Evolutionary conservation across 2,329 filamentous ascomycete species (phyloP), one percentile per base, ranked within the genome.

Genomic region (Kalmusia sp.): DNA sequence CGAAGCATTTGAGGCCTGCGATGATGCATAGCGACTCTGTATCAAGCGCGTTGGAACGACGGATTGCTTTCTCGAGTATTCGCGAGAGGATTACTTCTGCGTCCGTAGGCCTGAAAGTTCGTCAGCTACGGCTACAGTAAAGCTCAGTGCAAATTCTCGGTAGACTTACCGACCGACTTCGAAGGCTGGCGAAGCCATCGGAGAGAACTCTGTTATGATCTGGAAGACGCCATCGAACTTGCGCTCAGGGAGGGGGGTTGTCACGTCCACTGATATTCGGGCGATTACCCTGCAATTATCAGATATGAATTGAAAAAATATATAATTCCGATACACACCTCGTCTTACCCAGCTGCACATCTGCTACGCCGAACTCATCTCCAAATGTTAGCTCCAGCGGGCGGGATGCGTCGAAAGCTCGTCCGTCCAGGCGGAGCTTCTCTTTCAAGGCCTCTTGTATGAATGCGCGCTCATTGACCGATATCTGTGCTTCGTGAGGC

Each of bases 151-250:
- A 43, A 27, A 15, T 3, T n/a, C 7, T 1, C 30, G 25, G 7
- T 17, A n/a, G 28, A 46, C 79, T 54, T 81, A 87, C 84, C 86
- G 85, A 74, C 90, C 91, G 63, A 90, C 85, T 75, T 97, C 93
- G 76, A 96, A 96, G 28, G 90, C 88, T 12, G 95, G 92, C 40
- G 92, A 92, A 24, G 91, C 89, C 88, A 98, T 96, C 43, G 93
- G 92, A 58, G 90, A 92, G 66, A 99, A 86, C 74, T 98, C 95
- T 50, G 93, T 90, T 49, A 88, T 84, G 71, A 98, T 97, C 64
- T 88, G 92, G 80, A 98, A 98, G 74, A 96, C 85, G 73, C 95
- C 95, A 73, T 98, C 95, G 71, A 96, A 96, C 54, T 93, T 93
- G 59, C 93, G 89, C 77, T 98, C 93, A 48, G 89, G 77, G 70